Conservation (phyloP, 768 basidiomycete genomes). For the Sistotremastrum niveocremeum region DNA sequence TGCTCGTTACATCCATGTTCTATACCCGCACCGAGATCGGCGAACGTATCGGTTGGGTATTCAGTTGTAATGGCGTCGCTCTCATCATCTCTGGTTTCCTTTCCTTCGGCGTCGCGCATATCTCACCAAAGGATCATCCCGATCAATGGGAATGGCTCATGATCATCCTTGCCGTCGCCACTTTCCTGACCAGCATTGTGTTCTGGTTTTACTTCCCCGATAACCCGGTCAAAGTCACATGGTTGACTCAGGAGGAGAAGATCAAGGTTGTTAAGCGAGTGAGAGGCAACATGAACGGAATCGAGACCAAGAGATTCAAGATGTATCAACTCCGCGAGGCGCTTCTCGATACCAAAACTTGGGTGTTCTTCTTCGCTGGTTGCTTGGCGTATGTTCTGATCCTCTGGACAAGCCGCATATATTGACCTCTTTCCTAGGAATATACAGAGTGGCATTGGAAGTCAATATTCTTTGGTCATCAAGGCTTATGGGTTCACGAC, state of each 20-base stretch:
- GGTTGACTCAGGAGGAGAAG: slow-evolving; percentile 13
- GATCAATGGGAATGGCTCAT: slow-evolving; percentile 12
- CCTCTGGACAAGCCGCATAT: not conserved
- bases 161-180: slow-evolving; percentile 11
- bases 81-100: slow-evolving; percentile 10
- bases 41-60: slow-evolving; percentile 11
- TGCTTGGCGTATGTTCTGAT: slow-evolving; percentile 6
- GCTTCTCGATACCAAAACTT: slow-evolving; percentile 9
- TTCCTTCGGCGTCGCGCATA: slow-evolving; percentile 9
- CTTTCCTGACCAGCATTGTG: slow-evolving; percentile 8
- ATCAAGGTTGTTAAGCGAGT: slow-evolving; percentile 13
- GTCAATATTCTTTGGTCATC: slow-evolving; percentile 10
- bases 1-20: slow-evolving; percentile 12
- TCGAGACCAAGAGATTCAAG: slow-evolving; percentile 17
- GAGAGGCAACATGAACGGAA: slow-evolving; percentile 14
- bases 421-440: slow-evolving; percentile 1
- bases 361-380: slow-evolving; percentile 9
- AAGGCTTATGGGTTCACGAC: slow-evolving; percentile 9
- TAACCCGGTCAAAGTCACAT: slow-evolving; percentile 13
- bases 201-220: slow-evolving; percentile 14
- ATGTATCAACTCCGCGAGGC: slow-evolving; percentile 11
- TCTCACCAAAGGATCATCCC: slow-evolving; percentile 1
- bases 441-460: slow-evolving; percentile 11
- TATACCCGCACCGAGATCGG: slow-evolving; percentile 11
- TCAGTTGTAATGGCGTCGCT: slow-evolving; percentile 13